These are phyloP conservation scores for Zygnema circumcarinatum DNA, from an alignment of 139 green algal species.

Conservation along the genomic window DNA sequence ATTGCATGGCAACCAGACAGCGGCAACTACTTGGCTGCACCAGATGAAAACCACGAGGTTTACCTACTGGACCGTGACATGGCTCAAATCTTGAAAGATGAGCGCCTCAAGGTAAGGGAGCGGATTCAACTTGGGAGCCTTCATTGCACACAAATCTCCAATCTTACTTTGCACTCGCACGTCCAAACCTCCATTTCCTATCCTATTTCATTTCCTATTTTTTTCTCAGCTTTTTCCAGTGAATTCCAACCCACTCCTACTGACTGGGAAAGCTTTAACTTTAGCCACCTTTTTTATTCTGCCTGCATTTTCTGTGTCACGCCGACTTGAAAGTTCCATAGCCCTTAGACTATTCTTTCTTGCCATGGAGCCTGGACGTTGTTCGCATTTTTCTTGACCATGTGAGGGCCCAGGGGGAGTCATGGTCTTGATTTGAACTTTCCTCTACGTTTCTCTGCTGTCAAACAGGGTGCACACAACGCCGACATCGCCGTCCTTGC, in stretches of 20 bases:
- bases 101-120: constrained; percentile 22
- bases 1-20: constrained; percentile 59
- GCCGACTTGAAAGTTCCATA: too few relatives aligned
- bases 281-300: too few relatives aligned
- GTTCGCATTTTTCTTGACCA: too few relatives aligned
- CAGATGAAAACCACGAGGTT: constrained; percentile 40
- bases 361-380: too few relatives aligned
- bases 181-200: background rate
- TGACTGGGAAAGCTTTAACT: too few relatives aligned
- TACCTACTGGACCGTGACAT: constrained; percentile 48
- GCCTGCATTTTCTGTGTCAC: too few relatives aligned
- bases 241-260: too few relatives aligned
- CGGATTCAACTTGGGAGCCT: constrained; percentile 1
- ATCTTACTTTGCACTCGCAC: background rate
- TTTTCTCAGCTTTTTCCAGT: too few relatives aligned
- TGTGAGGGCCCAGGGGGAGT: too few relatives aligned
- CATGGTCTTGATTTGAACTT: too few relatives aligned
- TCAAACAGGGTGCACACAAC: constrained; percentile 66
- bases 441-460: too few relatives aligned
- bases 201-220: background rate
- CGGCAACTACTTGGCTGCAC: constrained; percentile 44
- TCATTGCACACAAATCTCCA: background rate
- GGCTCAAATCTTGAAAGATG: constrained; percentile 21
- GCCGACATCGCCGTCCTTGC: constrained; percentile 64
- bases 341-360: too few relatives aligned